phyloP scores from a whole-genome alignment of 1,284 basidiomycete species.

The Porodaedalea pini region DNA sequence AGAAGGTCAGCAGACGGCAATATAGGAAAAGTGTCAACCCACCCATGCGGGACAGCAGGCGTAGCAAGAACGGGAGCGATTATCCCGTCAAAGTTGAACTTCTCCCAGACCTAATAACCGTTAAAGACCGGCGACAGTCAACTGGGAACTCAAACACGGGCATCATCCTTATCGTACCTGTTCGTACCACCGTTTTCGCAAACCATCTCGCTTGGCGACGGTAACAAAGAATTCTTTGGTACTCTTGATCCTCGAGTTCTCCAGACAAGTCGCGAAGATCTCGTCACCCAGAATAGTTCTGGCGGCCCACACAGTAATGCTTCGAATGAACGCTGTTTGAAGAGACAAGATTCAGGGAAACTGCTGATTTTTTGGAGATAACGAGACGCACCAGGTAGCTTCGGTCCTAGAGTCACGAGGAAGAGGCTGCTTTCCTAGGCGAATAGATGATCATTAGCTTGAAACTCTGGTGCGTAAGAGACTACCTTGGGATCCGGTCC shows the following conservation, averaged over 20 bases:
- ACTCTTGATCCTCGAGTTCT: conserved; percentile 46
- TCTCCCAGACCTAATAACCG: conserved; percentile 63
- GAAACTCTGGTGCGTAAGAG: background rate
- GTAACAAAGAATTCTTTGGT: conserved; percentile 54
- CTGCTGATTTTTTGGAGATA: background rate
- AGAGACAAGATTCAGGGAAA: background rate
- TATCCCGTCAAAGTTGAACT: conserved; percentile 67
- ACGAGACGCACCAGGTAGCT: conserved; percentile 45
- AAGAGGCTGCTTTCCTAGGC: conserved; percentile 53
- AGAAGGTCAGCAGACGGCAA: background rate
- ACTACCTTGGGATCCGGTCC: conserved; percentile 64
- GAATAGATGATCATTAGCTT: background rate
- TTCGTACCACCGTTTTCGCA: conserved; percentile 50
- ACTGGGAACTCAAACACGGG: background rate
- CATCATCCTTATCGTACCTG: conserved; percentile 40
- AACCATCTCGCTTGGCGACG: conserved; percentile 50
- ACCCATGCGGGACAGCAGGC: conserved; percentile 73
- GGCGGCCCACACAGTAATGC: conserved; percentile 45
- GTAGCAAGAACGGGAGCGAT: conserved; percentile 72
- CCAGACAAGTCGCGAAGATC: conserved; percentile 47
- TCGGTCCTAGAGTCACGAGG: conserved; percentile 57
- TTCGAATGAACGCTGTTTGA: conserved; percentile 47
- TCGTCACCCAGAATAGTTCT: conserved; percentile 51
- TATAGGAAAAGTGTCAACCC: conserved; percentile 22
- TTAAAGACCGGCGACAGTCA: background rate